phyloP scores from a whole-genome alignment of 106 monocot species.

The Dendrobium catenatum region DNA sequence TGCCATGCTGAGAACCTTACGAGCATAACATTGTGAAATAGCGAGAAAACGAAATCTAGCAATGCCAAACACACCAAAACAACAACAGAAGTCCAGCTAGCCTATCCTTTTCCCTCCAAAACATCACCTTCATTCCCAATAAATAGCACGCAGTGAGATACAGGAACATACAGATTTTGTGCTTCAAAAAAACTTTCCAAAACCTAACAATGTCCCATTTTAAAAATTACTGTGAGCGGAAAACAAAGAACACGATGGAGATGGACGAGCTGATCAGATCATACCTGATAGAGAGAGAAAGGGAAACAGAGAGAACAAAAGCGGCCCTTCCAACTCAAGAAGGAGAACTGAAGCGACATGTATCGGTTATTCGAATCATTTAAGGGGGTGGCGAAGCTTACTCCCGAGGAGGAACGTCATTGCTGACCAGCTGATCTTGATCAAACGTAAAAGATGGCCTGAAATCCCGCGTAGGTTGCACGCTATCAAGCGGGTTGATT shows the following conservation, averaged over 20 bases:
- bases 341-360: background rate
- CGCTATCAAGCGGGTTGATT: background rate
- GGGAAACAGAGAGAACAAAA: background rate
- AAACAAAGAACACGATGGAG: background rate
- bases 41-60: background rate
- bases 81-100: background rate
- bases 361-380: background rate
- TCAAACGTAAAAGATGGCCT: background rate
- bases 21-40: no score
- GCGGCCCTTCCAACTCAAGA: background rate
- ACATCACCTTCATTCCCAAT: background rate
- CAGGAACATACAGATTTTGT: background rate
- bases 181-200: background rate
- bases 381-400: background rate
- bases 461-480: background rate
- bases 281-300: background rate
- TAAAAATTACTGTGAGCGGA: background rate
- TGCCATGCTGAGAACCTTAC: no score
- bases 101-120: background rate
- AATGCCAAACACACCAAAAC: background rate
- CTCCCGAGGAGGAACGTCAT: background rate
- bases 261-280: background rate
- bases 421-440: background rate
- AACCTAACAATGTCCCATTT: background rate
- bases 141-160: background rate